A percentile compares a stretch with the other conserved stretches of the same genome.
These are phyloP conservation scores for Myxozyma sirexii DNA, from an alignment of 805 yeast genomes.

Conservation along the genomic window DNA sequence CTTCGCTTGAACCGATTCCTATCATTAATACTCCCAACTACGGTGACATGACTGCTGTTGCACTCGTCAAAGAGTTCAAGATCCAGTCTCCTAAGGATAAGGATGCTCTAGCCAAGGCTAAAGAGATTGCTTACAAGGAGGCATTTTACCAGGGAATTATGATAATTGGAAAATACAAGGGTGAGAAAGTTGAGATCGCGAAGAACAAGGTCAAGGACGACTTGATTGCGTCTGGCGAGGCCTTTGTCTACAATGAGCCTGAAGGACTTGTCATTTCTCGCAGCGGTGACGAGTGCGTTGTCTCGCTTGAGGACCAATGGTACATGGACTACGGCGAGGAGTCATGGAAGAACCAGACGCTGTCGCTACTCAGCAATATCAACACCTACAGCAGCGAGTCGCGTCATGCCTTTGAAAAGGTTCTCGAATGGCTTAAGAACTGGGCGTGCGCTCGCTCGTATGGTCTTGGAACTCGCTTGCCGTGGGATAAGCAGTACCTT, in stretches of 20 bases:
- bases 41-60: slow-evolving; percentile 87
- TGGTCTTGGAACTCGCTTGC: slow-evolving; percentile 91
- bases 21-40: slow-evolving; percentile 79
- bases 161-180: slow-evolving; percentile 78
- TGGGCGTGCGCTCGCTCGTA: slow-evolving; percentile 98
- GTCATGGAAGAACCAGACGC: slow-evolving; percentile 78
- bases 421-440: slow-evolving; percentile 91
- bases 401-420: slow-evolving; percentile 89
- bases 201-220: slow-evolving; percentile 85
- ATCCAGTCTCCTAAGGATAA: slow-evolving; percentile 94
- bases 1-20: slow-evolving; percentile 67
- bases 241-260: slow-evolving; percentile 92
- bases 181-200: slow-evolving; percentile 88
- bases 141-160: slow-evolving; percentile 90
- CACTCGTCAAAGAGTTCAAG: slow-evolving; percentile 79
- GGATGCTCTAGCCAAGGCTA: slow-evolving; percentile 84
- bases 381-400: slow-evolving; percentile 81
- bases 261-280: slow-evolving; percentile 88
- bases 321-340: slow-evolving; percentile 96
- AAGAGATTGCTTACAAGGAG: slow-evolving; percentile 93
- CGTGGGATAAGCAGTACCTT: slow-evolving; percentile 94
- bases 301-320: slow-evolving; percentile 98
- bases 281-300: slow-evolving; percentile 96
- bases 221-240: slow-evolving; percentile 72
- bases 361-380: slow-evolving; percentile 75